Evolutionary conservation across 495 filamentous ascomycete species (phyloP).

Genomic region (Aspergillus sclerotioniger): DNA sequence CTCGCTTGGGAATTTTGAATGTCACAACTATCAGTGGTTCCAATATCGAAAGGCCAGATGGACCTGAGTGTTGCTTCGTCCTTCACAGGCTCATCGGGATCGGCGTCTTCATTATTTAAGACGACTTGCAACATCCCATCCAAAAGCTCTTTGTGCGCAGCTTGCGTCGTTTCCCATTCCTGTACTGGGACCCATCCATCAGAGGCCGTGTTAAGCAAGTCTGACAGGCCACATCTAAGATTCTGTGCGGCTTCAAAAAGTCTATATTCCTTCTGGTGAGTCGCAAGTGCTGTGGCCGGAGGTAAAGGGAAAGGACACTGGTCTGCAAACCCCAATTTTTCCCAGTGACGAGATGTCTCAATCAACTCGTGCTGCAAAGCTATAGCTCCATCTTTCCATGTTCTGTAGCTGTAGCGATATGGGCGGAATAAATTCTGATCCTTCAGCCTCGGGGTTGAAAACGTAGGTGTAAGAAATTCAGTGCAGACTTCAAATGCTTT

Average conservation of each 20-base stretch:
- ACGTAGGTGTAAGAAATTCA: constrained; percentile 31
- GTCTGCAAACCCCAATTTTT: constrained; percentile 36
- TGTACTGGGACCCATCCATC: constrained; percentile 44
- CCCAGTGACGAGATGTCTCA: constrained; percentile 35
- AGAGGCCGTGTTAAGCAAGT: constrained; percentile 30
- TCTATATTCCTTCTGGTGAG: constrained; percentile 36
- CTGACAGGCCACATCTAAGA: constrained; percentile 30
- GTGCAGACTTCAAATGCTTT: constrained; percentile 35
- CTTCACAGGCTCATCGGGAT: constrained; percentile 33
- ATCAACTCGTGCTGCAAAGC: constrained; percentile 43
- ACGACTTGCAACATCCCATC: constrained; percentile 33
- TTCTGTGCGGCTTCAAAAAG: constrained; percentile 34
- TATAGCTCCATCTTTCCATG: constrained; percentile 44
- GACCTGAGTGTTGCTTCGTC: constrained; percentile 31
- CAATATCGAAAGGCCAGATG: constrained; percentile 39
- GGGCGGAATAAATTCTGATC: constrained; percentile 40
- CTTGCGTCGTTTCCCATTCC: constrained; percentile 32
- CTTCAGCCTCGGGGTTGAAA: constrained; percentile 33
- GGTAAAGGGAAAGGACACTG: constrained; percentile 37
- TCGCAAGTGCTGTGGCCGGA: constrained; percentile 26
- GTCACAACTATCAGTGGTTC: too few relatives aligned
- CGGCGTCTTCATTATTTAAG: constrained; percentile 23
- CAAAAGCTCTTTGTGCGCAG: constrained; percentile 33
- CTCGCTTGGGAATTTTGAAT: too few relatives aligned
- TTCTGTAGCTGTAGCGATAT: constrained; percentile 41